phyloP scores from a whole-genome alignment of 108 stramenopile genomes.

The Schizochytrium sp. region DNA sequence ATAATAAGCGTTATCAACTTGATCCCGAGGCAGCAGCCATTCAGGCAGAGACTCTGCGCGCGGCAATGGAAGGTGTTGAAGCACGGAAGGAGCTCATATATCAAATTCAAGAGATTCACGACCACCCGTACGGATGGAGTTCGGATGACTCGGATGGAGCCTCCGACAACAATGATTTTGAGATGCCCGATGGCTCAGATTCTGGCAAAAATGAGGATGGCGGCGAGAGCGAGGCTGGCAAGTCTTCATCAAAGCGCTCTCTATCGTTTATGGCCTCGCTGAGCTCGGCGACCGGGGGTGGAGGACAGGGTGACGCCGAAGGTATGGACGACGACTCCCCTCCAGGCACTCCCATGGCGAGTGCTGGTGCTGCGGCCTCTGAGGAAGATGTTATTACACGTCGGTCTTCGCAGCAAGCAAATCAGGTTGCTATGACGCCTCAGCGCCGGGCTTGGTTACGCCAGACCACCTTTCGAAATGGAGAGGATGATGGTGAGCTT shows the following conservation, averaged over 20 bases:
- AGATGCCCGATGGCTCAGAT: background rate
- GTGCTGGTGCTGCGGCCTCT: background rate
- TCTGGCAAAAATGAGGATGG: too few relatives aligned
- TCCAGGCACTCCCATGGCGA: background rate
- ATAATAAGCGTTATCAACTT: background rate
- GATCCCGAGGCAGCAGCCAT: background rate
- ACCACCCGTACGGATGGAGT: background rate
- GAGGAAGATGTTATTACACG: background rate
- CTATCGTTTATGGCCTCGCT: too few relatives aligned
- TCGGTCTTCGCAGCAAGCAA: background rate
- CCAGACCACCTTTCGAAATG: background rate
- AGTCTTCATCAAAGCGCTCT: too few relatives aligned
- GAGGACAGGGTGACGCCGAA: too few relatives aligned
- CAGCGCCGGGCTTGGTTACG: background rate
- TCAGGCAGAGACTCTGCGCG: background rate
- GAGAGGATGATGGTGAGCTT: background rate
- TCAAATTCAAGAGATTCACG: background rate
- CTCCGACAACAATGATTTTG: background rate
- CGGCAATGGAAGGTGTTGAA: background rate
- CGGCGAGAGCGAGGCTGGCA: too few relatives aligned
- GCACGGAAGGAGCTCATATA: background rate
- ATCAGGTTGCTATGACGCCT: background rate
- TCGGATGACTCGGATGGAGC: conserved; percentile 9
- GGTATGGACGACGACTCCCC: too few relatives aligned
- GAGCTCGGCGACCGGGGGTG: too few relatives aligned